A percentile compares a stretch with the other conserved stretches of the same genome.
phyloP scores from a whole-genome alignment of 1,284 basidiomycete species.

The Mrakiaceae sp. region DNA sequence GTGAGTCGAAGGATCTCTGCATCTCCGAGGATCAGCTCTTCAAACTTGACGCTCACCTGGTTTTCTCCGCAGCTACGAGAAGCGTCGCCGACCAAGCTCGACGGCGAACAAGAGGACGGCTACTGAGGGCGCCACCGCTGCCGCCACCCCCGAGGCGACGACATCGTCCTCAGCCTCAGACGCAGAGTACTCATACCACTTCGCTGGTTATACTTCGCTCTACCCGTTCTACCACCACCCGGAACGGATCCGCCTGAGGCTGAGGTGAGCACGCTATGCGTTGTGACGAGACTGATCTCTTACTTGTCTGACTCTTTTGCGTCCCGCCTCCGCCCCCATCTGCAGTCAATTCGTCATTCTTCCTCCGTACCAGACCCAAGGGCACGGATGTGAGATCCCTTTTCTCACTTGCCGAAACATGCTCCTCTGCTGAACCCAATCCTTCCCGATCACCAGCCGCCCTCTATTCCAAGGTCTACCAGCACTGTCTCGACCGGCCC shows the following conservation, averaged over 20 bases:
- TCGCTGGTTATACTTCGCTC: slow-evolving; percentile 79
- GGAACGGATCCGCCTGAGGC: slow-evolving; percentile 66
- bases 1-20: slow-evolving; percentile 40
- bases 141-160: not conserved
- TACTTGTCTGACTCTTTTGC: no score
- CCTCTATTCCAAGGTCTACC: slow-evolving; percentile 78
- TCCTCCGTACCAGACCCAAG: slow-evolving; percentile 73
- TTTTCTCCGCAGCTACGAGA: slow-evolving; percentile 54
- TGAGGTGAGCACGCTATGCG: slow-evolving; percentile 44
- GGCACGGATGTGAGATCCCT: not conserved
- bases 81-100: slow-evolving; percentile 46
- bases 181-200: slow-evolving; percentile 61
- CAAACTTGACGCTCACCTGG: not conserved
- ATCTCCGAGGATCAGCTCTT: not conserved
- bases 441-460: slow-evolving; percentile 44
- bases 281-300: no score
- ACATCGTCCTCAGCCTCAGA: slow-evolving; percentile 26
- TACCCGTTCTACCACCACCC: slow-evolving; percentile 92
- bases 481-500: slow-evolving; percentile 54
- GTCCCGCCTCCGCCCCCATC: no score
- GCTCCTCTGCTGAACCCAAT: not conserved
- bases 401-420: slow-evolving; percentile 37
- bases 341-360: slow-evolving; percentile 83
- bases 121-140: no score
- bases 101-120: not conserved